Conservation (phyloP, 2,329 filamentous ascomycete genomes). For the Sphaerulina musiva region DNA sequence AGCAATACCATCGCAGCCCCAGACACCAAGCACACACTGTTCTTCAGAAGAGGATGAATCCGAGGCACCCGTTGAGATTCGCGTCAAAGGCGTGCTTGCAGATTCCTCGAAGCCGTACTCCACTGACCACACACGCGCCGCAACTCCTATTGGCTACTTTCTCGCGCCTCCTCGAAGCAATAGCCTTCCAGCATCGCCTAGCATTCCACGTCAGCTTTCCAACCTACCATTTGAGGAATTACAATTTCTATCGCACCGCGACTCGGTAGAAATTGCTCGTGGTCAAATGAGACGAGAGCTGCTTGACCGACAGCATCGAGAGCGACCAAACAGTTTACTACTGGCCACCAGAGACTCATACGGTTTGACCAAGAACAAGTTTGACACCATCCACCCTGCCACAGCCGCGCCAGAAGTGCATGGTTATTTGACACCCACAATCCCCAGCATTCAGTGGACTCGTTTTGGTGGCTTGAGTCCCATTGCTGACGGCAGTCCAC, state of each 20-base stretch:
- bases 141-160: conserved; percentile 1
- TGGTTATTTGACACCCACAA: background rate
- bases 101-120: conserved; percentile 4
- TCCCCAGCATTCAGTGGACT: conserved; percentile 8
- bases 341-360: conserved; percentile 27
- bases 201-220: conserved; percentile 17
- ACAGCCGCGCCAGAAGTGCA: background rate
- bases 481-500: conserved; percentile 30
- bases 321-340: conserved; percentile 19
- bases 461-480: conserved; percentile 26
- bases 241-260: conserved; percentile 24
- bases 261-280: conserved; percentile 29
- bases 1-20: conserved; percentile 16
- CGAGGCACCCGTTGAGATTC: conserved; percentile 10
- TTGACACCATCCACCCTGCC: conserved; percentile 20
- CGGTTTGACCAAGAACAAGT: conserved; percentile 25
- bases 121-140: conserved; percentile 6
- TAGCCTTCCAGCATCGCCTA: conserved; percentile 18
- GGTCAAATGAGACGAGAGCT: conserved; percentile 19
- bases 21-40: conserved; percentile 11
- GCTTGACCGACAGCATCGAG: conserved; percentile 7
- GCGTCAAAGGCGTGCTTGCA: conserved; percentile 7
- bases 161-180: conserved; percentile 11
- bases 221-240: conserved; percentile 22
- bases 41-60: conserved; percentile 12